phyloP scores from a whole-genome alignment of 2,329 filamentous ascomycete species.

The Aspergillus viridinutans region DNA sequence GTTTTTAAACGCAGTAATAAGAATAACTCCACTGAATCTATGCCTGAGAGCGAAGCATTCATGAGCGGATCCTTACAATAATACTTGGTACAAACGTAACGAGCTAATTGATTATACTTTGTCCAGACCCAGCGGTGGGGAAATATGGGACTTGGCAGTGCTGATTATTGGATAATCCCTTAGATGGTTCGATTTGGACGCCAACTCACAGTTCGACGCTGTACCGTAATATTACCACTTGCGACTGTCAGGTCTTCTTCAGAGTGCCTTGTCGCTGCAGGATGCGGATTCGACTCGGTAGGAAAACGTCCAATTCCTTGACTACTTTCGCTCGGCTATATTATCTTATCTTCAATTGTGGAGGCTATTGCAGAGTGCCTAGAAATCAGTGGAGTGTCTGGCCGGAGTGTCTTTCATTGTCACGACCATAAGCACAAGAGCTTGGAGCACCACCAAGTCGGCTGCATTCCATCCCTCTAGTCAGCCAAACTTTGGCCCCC shows the following conservation, averaged over 20 bases:
- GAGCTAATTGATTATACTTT: constrained; percentile 7
- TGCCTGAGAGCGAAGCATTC: neutral
- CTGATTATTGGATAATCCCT: constrained; percentile 14
- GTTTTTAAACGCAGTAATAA: neutral
- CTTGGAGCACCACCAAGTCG: neutral
- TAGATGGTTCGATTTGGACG: constrained; percentile 11
- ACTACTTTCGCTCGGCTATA: neutral
- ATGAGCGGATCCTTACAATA: neutral
- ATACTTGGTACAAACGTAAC: neutral
- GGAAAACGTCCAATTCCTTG: neutral
- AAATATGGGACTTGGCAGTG: constrained; percentile 11
- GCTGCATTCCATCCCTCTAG: constrained; percentile 5
- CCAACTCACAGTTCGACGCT: constrained; percentile 15
- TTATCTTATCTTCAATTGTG: neutral
- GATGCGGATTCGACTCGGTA: neutral
- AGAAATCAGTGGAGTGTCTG: neutral
- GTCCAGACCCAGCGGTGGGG: constrained; percentile 19
- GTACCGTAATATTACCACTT: constrained; percentile 6
- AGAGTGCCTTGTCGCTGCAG: too few species aligned
- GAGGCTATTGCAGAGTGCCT: neutral
- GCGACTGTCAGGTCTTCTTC: neutral
- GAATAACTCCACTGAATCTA: neutral
- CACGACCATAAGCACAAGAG: neutral
- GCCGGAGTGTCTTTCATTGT: too few species aligned
- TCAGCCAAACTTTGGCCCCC: constrained; percentile 1